Conservation (phyloP, 345 rosid genomes). For the Citrus maxima region DNA sequence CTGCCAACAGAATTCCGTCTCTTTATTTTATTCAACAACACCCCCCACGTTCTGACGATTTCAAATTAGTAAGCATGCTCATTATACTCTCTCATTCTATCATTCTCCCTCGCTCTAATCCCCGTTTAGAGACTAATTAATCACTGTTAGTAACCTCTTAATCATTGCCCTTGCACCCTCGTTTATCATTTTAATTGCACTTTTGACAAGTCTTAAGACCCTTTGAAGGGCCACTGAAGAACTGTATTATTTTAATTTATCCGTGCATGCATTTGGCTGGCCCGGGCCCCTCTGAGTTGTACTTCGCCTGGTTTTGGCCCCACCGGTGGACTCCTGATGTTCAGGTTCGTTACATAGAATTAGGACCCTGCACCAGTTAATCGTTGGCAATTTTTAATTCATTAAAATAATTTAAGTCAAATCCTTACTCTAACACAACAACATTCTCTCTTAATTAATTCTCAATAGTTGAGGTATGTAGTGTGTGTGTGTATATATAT, state of each 20-base stretch:
- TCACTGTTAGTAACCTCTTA: conserved; percentile 14
- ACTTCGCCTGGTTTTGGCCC: conserved; percentile 42
- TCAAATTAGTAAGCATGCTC: neutral
- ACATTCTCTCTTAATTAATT: conserved; percentile 13
- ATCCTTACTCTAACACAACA: conserved; percentile 18
- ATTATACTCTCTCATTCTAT: neutral
- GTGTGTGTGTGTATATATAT: neutral
- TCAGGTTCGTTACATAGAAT: conserved; percentile 29
- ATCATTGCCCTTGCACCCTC: conserved; percentile 21
- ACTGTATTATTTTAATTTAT: conserved; percentile 27
- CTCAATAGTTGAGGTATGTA: neutral
- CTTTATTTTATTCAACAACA: conserved; percentile 24
- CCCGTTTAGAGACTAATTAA: conserved; percentile 5
- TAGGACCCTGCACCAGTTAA: conserved; percentile 30
- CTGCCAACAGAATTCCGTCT: conserved; percentile 12
- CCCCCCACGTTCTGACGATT: conserved; percentile 45
- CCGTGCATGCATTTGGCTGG: conserved; percentile 32
- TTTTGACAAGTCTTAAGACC: conserved; percentile 15
- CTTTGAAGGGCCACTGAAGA: conserved; percentile 18
- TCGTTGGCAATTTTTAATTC: conserved; percentile 25
- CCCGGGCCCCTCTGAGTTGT: conserved; percentile 45
- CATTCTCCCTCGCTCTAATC: neutral
- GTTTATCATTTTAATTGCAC: conserved; percentile 13
- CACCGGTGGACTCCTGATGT: conserved; percentile 43
- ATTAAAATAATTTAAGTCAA: conserved; percentile 35